phyloP scores from a whole-genome alignment of 1,284 basidiomycete genomes.

The Cutaneotrichosporon mucoides region DNA sequence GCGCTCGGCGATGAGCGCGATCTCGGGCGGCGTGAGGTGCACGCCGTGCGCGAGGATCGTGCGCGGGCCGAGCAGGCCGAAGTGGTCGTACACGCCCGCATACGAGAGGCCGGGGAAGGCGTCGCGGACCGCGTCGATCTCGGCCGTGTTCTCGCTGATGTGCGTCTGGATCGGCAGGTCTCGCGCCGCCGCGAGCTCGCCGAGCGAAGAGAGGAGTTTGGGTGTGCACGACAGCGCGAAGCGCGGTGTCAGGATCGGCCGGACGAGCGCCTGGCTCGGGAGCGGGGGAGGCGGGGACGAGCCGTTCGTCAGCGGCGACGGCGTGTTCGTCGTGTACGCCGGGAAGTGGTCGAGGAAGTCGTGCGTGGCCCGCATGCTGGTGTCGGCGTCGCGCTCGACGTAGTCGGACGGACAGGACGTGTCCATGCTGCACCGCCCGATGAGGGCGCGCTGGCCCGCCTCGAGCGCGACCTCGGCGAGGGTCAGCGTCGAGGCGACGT shows the following conservation, averaged over 20 bases:
- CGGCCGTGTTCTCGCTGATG: constrained; percentile 76
- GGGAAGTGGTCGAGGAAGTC: constrained; percentile 68
- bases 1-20: constrained; percentile 63
- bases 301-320: background rate
- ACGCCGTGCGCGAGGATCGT: constrained; percentile 83
- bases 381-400: constrained; percentile 60
- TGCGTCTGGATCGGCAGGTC: constrained; percentile 78
- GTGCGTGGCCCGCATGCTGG: constrained; percentile 61
- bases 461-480: constrained; percentile 71
- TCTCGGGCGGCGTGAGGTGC: constrained; percentile 67
- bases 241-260: constrained; percentile 87
- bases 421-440: constrained; percentile 94
- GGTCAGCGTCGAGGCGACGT: constrained; percentile 72
- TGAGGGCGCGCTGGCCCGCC: constrained; percentile 77
- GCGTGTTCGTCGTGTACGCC: background rate
- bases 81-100: constrained; percentile 75
- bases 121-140: constrained; percentile 64
- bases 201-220: constrained; percentile 64
- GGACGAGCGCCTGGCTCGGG: constrained; percentile 57
- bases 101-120: constrained; percentile 66
- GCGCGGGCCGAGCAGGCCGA: constrained; percentile 68
- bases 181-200: constrained; percentile 52
- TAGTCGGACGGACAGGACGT: constrained; percentile 68
- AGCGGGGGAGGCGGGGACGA: too few species aligned
- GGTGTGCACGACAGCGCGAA: constrained; percentile 90